Percentiles rank a stretch among this genome's conserved stretches.
These are phyloP conservation scores for Komagataella mondaviorum DNA, from an alignment of 805 yeast genomes.

Conservation along the genomic window DNA sequence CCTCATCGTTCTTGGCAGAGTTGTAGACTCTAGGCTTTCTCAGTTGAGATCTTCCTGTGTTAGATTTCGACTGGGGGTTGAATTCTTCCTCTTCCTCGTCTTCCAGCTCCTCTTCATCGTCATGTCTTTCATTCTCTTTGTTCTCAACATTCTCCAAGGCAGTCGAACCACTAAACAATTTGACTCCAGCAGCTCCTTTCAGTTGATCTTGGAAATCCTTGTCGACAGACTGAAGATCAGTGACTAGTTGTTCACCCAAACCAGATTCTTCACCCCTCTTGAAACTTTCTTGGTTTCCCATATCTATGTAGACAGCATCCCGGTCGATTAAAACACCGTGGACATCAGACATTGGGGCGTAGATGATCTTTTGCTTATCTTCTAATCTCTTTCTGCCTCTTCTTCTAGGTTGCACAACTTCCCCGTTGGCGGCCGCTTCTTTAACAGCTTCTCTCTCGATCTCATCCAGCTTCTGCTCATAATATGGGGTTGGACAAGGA, in stretches of 20 bases:
- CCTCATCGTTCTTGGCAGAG: conserved; percentile 30
- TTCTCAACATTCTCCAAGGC: conserved; percentile 23
- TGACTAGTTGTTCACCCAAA: conserved; percentile 77
- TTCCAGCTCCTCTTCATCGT: conserved; percentile 22
- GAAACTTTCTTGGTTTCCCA: conserved; percentile 13
- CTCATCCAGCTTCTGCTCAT: conserved; percentile 76
- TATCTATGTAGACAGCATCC: conserved; percentile 93
- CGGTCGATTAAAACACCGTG: conserved; percentile 96
- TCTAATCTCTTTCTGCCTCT: conserved; percentile 81
- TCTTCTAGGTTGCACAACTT: conserved; percentile 28
- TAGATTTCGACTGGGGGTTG: conserved; percentile 12
- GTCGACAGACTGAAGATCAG: conserved; percentile 62
- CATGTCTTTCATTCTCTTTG: conserved; percentile 24
- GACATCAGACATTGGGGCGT: conserved; percentile 99
- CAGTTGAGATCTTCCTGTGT: conserved; percentile 51
- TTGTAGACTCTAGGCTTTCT: conserved; percentile 53
- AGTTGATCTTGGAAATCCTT: conserved; percentile 49
- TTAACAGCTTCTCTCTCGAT: conserved; percentile 61
- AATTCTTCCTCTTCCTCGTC: conserved; percentile 21
- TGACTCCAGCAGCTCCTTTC: conserved; percentile 55
- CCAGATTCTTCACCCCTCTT: conserved; percentile 28
- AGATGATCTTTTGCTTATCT: conserved; percentile 84
- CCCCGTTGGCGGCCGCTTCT: conserved; percentile 49
- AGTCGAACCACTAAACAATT: conserved; percentile 54
- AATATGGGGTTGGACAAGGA: conserved; percentile 97